Base-by-base conservation (phyloP, 2,329 filamentous ascomycete genomes). In the Aspergillus terreus region DNA sequence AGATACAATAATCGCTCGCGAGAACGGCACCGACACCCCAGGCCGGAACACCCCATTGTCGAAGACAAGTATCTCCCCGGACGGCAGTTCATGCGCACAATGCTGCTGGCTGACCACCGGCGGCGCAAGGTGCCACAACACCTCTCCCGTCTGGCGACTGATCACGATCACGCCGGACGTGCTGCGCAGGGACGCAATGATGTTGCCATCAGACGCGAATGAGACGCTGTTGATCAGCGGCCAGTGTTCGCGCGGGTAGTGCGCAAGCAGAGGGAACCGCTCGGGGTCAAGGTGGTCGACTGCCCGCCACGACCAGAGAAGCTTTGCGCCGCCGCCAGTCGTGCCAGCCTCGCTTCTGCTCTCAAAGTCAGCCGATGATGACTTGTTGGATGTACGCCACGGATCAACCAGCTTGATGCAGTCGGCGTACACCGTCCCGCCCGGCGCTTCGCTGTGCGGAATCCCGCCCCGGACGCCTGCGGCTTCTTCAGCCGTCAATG, bases 31-130 rank as follows among this genome's bases (percentile, higher is more conserved):
- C 2, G 70, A 71, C 47, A 73, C 63, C 17, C 66, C 65, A 12
- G 67, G 60, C 4, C 75, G 63, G 52, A 74, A 77, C 0, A 71
- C 71, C 2, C 75, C 75, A 48, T 78, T 77, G 54, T 78, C 75
- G 52, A 77, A 74, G 48, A 77, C 71, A 15, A 77, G 61, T 14
- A 77, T 75, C 44, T 71, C 71, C 4, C 74, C 74, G 21, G 70
- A 62, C 0, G 67, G 58, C 4, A 77, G 63, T 54, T 77, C 71
- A 25, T 64, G 70, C 0, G 75, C 74, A 48, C 71, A 72, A 58
- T 77, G 74, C 54, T 77, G 75, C 56, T 78, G 75, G 1, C 69
- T 71, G 0, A 78, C 62, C 2, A 70, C 63, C 3, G 68, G 69
- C 2, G 69, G 65, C 21, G 68, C 66, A 11, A 78, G 62, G 38